These are phyloP conservation scores for Colletotrichum magnum DNA, from an alignment of 2,329 filamentous ascomycete genomes.

Conservation along the genomic window DNA sequence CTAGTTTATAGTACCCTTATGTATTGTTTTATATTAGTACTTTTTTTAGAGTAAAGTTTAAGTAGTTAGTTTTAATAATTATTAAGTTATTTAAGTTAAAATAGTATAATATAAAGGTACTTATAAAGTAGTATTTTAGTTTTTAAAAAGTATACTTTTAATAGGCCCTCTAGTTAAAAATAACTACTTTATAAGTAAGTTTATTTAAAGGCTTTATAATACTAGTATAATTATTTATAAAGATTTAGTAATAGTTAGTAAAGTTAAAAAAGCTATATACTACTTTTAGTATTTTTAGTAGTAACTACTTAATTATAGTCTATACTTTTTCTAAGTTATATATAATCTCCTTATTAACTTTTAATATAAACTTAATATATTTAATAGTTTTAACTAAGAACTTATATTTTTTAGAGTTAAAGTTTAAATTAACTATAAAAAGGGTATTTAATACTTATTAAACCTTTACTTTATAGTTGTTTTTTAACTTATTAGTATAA, in stretches of 20 bases:
- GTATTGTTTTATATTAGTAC: not conserved
- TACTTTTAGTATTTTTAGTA: not conserved
- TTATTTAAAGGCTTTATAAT: not conserved
- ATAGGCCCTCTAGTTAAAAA: not conserved
- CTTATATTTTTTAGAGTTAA: slow-evolving; percentile 6
- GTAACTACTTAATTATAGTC: not conserved
- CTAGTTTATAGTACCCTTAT: not conserved
- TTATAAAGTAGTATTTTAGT: not conserved
- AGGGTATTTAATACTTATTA: not conserved
- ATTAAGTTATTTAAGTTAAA: not conserved
- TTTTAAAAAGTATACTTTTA: not conserved
- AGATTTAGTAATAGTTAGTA: slow-evolving; percentile 1
- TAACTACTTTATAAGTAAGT: not conserved
- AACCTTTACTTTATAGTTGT: not conserved
- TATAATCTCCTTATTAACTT: not conserved
- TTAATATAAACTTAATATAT: slow-evolving; percentile 7
- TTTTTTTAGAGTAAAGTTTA: not conserved
- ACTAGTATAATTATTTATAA: slow-evolving; percentile 1
- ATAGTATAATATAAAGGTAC: not conserved
- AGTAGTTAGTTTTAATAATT: slow-evolving; percentile 1
- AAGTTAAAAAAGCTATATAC: not conserved
- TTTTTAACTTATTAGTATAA: slow-evolving; percentile 40
- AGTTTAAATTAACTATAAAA: not conserved
- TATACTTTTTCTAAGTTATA: not conserved
- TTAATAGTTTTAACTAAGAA: slow-evolving; percentile 9